phyloP scores from a whole-genome alignment of 2,329 filamentous ascomycete species.

The Westerdykella ornata region DNA sequence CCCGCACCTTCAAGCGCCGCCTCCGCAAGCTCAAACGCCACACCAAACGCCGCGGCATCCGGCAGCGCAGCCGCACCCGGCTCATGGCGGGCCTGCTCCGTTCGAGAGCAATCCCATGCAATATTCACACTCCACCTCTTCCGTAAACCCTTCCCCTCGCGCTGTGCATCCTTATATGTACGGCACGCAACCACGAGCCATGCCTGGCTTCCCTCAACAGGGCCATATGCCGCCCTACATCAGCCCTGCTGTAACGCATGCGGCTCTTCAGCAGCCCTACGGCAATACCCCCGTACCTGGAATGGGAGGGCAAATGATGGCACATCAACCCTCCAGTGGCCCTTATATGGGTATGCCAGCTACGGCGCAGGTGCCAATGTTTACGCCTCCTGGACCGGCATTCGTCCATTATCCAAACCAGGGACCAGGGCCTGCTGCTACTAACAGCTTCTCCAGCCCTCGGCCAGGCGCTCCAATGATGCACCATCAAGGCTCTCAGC shows the following conservation, averaged over 20 bases:
- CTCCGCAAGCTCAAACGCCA: slow-evolving; percentile 61
- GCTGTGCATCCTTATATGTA: slow-evolving; percentile 67
- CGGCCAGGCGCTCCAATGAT: slow-evolving; percentile 83
- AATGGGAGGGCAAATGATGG: slow-evolving; percentile 74
- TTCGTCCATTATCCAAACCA: slow-evolving; percentile 55
- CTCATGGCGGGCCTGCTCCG: slow-evolving; percentile 59
- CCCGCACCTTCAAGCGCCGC: slow-evolving; percentile 68
- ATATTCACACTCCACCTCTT: slow-evolving; percentile 75
- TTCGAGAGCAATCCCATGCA: slow-evolving; percentile 82
- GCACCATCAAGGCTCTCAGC: slow-evolving; percentile 89
- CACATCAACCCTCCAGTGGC: slow-evolving; percentile 61
- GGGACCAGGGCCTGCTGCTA: slow-evolving; percentile 51
- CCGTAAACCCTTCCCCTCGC: slow-evolving; percentile 73
- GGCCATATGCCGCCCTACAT: slow-evolving; percentile 63
- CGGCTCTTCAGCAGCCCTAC: slow-evolving; percentile 64
- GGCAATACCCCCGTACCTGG: slow-evolving; percentile 60
- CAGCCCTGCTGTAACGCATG: slow-evolving; percentile 62
- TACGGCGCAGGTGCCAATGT: slow-evolving; percentile 72
- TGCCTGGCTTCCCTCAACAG: slow-evolving; percentile 43
- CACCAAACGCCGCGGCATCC: slow-evolving; percentile 73
- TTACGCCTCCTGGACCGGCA: slow-evolving; percentile 61
- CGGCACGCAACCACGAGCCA: slow-evolving; percentile 53
- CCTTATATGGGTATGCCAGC: slow-evolving; percentile 64
- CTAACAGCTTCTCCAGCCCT: slow-evolving; percentile 82
- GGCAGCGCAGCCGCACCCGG: slow-evolving; percentile 66